Evolutionary conservation across 495 filamentous ascomycete species (phyloP).

Genomic region (Trichoderma virens): DNA sequence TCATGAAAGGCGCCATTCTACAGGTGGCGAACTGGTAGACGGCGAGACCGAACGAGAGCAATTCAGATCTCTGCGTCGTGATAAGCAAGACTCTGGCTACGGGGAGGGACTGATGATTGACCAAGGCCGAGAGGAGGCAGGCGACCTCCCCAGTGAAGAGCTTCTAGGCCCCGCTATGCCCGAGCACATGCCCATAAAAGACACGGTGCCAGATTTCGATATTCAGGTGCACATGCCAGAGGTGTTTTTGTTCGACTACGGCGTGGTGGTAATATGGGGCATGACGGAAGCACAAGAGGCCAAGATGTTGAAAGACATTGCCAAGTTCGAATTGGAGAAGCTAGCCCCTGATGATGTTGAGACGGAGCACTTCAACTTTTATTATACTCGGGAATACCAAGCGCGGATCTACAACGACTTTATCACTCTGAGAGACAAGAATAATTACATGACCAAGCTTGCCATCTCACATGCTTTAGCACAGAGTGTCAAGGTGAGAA

Average conservation of each 20-base stretch:
- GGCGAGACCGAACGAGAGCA: conserved; percentile 15
- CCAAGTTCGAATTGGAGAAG: conserved; percentile 92
- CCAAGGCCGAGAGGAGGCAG: not conserved
- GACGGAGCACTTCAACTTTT: conserved; percentile 97
- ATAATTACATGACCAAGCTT: conserved; percentile 95
- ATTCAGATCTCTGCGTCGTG: not conserved
- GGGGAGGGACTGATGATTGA: conserved; percentile 6
- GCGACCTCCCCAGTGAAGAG: conserved; percentile 14
- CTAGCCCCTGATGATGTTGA: conserved; percentile 81
- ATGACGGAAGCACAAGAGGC: conserved; percentile 82
- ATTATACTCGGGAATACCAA: conserved; percentile 95
- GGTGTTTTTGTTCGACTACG: conserved; percentile 93
- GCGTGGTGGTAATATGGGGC: conserved; percentile 99
- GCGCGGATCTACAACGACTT: conserved; percentile 99
- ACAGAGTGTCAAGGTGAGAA: conserved; percentile 77
- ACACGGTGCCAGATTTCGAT: conserved; percentile 50
- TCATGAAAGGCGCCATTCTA: conserved; percentile 49
- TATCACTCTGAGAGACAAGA: conserved; percentile 84
- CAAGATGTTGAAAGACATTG: conserved; percentile 83
- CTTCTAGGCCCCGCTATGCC: conserved; percentile 19
- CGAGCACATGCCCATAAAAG: conserved; percentile 19
- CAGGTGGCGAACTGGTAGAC: conserved; percentile 25
- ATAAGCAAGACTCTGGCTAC: conserved; percentile 9
- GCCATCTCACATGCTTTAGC: conserved; percentile 92
- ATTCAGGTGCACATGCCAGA: conserved; percentile 82